Percentiles rank a stretch among this genome's conserved stretches.
phyloP scores from a whole-genome alignment of 176 grass and related monocot species.

The Oryza longistaminata region DNA sequence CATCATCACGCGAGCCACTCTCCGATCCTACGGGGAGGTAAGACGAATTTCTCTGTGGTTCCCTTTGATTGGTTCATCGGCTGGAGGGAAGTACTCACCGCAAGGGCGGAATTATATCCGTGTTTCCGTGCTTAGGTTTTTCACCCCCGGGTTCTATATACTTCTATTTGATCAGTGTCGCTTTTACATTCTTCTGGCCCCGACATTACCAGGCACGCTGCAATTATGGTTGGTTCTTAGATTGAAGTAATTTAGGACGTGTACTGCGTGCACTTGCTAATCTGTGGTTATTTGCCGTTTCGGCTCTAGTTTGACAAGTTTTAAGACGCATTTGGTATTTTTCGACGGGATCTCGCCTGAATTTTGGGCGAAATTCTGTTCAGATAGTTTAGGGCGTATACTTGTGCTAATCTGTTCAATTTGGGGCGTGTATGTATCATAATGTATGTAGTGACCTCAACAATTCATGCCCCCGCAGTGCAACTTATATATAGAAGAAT shows the following conservation, averaged over 20 bases:
- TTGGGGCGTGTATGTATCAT: too few species aligned
- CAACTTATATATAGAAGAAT: background rate
- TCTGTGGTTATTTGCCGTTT: background rate
- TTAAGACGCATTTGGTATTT: background rate
- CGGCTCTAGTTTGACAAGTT: background rate
- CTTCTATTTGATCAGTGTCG: background rate
- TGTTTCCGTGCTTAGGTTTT: background rate
- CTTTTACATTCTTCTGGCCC: background rate
- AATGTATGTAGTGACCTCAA: too few species aligned
- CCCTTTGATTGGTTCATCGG: background rate
- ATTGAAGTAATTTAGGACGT: background rate
- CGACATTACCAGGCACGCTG: background rate
- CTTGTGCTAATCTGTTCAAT: too few species aligned
- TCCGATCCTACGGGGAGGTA: background rate
- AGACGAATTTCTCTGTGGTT: background rate
- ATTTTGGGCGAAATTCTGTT: too few species aligned
- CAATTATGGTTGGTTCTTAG: background rate
- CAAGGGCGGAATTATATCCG: background rate
- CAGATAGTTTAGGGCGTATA: too few species aligned
- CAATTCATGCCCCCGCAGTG: too few species aligned
- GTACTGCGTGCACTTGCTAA: background rate
- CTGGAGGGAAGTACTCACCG: background rate
- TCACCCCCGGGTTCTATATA: background rate
- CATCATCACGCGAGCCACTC: too few species aligned
- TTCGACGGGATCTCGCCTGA: background rate